phyloP scores from a whole-genome alignment of 441 rosid species.

The Isatis lusitanica region DNA sequence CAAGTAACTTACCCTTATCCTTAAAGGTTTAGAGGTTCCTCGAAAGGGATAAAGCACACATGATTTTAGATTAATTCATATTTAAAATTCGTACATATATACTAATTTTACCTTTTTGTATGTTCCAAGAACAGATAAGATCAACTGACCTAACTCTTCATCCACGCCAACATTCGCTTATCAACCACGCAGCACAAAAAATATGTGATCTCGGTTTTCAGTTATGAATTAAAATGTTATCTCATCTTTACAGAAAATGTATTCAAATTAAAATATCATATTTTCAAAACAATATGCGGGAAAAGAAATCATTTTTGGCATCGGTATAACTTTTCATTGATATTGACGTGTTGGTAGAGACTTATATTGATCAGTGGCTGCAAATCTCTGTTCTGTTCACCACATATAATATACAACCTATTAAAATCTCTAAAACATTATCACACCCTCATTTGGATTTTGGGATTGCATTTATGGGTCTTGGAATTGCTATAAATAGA shows the following conservation, averaged over 20 bases:
- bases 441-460: neutral
- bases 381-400: conserved; percentile 12
- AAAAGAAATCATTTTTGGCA: neutral
- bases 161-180: neutral
- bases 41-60: neutral
- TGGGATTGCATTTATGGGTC: neutral
- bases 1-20: neutral
- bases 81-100: neutral
- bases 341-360: neutral
- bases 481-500: conserved; percentile 14
- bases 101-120: neutral
- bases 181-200: neutral
- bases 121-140: neutral
- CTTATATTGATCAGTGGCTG: conserved; percentile 21
- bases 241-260: neutral
- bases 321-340: neutral
- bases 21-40: neutral
- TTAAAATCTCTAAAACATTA: neutral
- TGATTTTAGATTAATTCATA: neutral
- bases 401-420: neutral
- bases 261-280: neutral
- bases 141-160: neutral
- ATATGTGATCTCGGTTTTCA: neutral
- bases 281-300: neutral
- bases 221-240: neutral